Percentiles rank a stretch among this genome's conserved stretches.
Evolutionary conservation across 1,284 basidiomycete genomes (phyloP).

Genomic region (Chalciporus sp.): DNA sequence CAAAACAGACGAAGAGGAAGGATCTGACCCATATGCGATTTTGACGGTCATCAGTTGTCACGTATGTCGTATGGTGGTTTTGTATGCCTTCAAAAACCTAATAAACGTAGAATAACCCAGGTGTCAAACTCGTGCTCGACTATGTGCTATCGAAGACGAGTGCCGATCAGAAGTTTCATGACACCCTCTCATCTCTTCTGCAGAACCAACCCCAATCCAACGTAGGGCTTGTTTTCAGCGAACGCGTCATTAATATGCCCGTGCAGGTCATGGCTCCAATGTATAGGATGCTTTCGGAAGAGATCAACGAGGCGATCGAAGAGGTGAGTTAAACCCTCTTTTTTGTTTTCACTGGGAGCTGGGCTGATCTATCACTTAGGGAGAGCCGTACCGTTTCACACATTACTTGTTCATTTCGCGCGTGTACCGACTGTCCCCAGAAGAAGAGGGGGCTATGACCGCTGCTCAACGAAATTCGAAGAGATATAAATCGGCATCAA

Average conservation of each 20-base stretch:
- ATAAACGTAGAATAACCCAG: conserved; percentile 60
- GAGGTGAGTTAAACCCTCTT: conserved; percentile 47
- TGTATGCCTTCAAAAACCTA: not conserved
- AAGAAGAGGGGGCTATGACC: conserved; percentile 53
- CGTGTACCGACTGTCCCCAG: conserved; percentile 64
- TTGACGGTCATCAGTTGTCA: conserved; percentile 83
- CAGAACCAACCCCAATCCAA: conserved; percentile 40
- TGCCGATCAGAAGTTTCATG: conserved; percentile 51
- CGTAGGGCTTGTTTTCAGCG: conserved; percentile 82
- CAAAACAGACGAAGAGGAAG: conserved; percentile 88
- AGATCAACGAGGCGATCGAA: conserved; percentile 70
- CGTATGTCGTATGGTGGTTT: conserved; percentile 54
- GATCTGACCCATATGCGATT: conserved; percentile 80
- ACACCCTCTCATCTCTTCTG: conserved; percentile 50
- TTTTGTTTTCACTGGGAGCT: not conserved
- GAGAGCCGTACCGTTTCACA: conserved; percentile 68
- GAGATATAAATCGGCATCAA: conserved; percentile 19
- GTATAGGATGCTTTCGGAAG: conserved; percentile 84
- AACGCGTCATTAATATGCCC: conserved; percentile 91
- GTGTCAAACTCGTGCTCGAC: conserved; percentile 69
- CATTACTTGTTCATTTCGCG: conserved; percentile 77
- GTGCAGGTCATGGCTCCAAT: conserved; percentile 87
- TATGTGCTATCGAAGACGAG: conserved; percentile 64
- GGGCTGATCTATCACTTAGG: conserved; percentile 40
- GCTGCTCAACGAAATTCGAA: conserved; percentile 21